phyloP scores from a whole-genome alignment of 768 basidiomycete species.

The Rhodocollybia butyracea region DNA sequence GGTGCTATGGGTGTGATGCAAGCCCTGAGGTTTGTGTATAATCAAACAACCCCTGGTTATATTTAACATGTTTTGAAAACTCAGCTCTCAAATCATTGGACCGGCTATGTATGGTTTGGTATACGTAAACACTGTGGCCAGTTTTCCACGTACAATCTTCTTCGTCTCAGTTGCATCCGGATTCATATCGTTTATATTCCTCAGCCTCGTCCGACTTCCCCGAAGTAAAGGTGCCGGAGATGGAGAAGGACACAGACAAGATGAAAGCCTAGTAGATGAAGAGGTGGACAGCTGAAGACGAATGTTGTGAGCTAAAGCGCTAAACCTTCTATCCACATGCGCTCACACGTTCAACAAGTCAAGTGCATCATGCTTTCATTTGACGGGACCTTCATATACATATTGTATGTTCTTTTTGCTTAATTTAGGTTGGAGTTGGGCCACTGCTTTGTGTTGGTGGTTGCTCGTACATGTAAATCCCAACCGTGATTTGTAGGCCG shows the following conservation, averaged over 20 bases:
- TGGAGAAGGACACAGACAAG: background rate
- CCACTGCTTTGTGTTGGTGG: too few relatives aligned
- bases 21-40: slow-evolving; percentile 51
- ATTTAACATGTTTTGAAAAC: background rate
- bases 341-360: too few relatives aligned
- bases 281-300: too few relatives aligned
- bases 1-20: slow-evolving; percentile 77
- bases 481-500: too few relatives aligned
- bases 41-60: background rate
- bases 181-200: slow-evolving; percentile 38
- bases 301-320: too few relatives aligned
- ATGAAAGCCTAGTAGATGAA: background rate
- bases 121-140: slow-evolving; percentile 67
- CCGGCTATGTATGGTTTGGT: slow-evolving; percentile 72
- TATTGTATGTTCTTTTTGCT: too few relatives aligned
- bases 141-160: slow-evolving; percentile 69
- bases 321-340: too few relatives aligned
- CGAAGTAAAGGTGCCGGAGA: background rate
- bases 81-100: slow-evolving; percentile 65
- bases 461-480: too few relatives aligned
- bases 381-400: too few relatives aligned
- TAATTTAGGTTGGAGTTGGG: too few relatives aligned
- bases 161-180: slow-evolving; percentile 44
- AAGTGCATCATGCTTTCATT: too few relatives aligned
- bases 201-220: slow-evolving; percentile 45